Conservation (phyloP, 1,284 basidiomycete species). For the Meira nashicola region DNA sequence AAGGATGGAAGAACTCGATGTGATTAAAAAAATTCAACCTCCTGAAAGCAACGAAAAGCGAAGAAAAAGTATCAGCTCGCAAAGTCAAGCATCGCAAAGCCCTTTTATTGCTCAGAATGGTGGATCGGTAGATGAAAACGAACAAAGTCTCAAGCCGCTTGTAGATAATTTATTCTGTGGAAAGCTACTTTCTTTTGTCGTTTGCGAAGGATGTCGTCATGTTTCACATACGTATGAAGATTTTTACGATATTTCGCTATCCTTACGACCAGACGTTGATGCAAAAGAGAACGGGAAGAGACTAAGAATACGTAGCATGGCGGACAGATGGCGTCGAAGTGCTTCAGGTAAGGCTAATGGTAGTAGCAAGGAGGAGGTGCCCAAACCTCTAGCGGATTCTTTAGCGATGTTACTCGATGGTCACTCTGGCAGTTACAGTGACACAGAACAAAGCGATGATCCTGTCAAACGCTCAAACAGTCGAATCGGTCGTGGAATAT, state of each 20-base stretch:
- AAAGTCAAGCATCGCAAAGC: background rate
- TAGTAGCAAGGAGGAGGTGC: no score
- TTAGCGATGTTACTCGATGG: conserved; percentile 1
- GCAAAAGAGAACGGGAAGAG: conserved; percentile 7
- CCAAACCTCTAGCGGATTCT: background rate
- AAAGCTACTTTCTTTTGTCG: conserved; percentile 76
- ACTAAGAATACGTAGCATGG: conserved; percentile 13
- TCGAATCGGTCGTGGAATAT: background rate
- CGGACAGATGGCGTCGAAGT: conserved; percentile 12
- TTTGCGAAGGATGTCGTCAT: conserved; percentile 84
- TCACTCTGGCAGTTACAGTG: background rate
- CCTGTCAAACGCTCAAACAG: background rate
- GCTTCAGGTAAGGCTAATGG: background rate
- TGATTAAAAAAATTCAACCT: conserved; percentile 69
- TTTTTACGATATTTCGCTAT: conserved; percentile 70
- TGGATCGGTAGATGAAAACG: conserved; percentile 17
- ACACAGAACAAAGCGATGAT: conserved; percentile 2
- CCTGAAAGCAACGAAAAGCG: background rate
- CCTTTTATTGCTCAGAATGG: no score
- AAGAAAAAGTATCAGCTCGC: background rate
- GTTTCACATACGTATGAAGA: conserved; percentile 86
- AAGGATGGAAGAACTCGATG: conserved; percentile 89
- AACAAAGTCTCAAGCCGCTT: conserved; percentile 63
- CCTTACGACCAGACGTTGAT: conserved; percentile 10
- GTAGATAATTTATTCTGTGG: conserved; percentile 86